phyloP scores from a whole-genome alignment of 495 filamentous ascomycete genomes.

The Aspergillus hancockii region DNA sequence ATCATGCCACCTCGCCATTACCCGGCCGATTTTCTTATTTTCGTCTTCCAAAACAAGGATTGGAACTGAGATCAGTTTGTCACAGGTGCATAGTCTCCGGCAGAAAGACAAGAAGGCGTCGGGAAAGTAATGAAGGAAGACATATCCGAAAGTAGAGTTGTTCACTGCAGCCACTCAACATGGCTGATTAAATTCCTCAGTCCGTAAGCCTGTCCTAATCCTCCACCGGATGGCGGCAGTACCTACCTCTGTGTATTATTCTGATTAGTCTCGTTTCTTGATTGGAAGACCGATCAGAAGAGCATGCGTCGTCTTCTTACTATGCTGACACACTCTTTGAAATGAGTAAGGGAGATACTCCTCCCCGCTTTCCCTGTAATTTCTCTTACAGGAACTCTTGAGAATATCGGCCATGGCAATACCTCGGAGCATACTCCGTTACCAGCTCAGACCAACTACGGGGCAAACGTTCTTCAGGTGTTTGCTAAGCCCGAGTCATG shows the following conservation, averaged over 20 bases:
- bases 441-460: slow-evolving; percentile 19
- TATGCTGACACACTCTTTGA: background rate
- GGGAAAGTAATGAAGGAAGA: background rate
- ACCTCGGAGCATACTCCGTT: slow-evolving; percentile 30
- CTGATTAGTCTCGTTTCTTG: background rate
- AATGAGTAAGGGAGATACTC: slow-evolving; percentile 9
- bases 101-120: background rate
- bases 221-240: background rate
- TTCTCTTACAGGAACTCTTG: background rate
- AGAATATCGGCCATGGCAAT: background rate
- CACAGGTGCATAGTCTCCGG: background rate
- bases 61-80: background rate
- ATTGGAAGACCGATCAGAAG: background rate
- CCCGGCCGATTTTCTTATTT: slow-evolving; percentile 4
- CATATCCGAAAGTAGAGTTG: background rate
- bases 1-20: slow-evolving; percentile 16
- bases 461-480: background rate
- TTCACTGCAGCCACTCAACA: background rate
- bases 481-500: slow-evolving; percentile 11
- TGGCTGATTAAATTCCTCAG: background rate
- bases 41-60: slow-evolving; percentile 7
- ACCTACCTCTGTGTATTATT: background rate
- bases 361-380: background rate
- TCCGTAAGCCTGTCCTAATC: background rate
- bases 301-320: background rate